Evolutionary conservation across 1,139 yeast genomes (phyloP).

Genomic region (Saccharomyces hybrid): DNA sequence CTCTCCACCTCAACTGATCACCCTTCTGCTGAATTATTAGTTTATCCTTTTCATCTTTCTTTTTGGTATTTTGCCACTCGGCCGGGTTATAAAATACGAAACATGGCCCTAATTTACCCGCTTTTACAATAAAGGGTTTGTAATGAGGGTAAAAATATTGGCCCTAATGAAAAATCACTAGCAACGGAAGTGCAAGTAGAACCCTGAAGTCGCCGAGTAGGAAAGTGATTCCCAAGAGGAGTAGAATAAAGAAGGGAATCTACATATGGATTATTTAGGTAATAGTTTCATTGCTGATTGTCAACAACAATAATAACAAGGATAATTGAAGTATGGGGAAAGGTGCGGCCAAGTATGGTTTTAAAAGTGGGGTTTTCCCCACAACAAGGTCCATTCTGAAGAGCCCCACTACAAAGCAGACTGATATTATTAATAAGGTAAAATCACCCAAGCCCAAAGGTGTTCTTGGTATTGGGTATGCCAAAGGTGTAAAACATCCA

Average conservation of each 20-base stretch:
- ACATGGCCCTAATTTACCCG: not conserved
- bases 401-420: slow-evolving; percentile 46
- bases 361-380: slow-evolving; percentile 78
- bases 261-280: not conserved
- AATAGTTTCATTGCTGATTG: not conserved
- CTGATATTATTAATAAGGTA: slow-evolving; percentile 41
- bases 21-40: not conserved
- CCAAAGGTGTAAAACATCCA: slow-evolving; percentile 70
- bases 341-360: slow-evolving; percentile 40
- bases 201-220: not conserved
- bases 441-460: slow-evolving; percentile 40
- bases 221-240: not conserved
- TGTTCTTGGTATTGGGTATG: slow-evolving; percentile 48
- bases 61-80: not conserved
- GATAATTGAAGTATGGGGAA: slow-evolving; percentile 35
- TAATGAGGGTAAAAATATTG: not conserved
- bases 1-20: not conserved
- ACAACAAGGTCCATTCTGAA: slow-evolving; percentile 64
- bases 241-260: not conserved
- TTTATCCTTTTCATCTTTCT: not conserved
- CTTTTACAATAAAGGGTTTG: not conserved
- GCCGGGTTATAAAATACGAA: not conserved
- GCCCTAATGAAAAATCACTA: not conserved
- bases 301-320: not conserved
- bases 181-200: not conserved